Percentiles rank a stretch among this genome's conserved stretches.
These are phyloP conservation scores for Lumnitzera littorea DNA, from an alignment of 345 rosid genomes.

Conservation along the genomic window DNA sequence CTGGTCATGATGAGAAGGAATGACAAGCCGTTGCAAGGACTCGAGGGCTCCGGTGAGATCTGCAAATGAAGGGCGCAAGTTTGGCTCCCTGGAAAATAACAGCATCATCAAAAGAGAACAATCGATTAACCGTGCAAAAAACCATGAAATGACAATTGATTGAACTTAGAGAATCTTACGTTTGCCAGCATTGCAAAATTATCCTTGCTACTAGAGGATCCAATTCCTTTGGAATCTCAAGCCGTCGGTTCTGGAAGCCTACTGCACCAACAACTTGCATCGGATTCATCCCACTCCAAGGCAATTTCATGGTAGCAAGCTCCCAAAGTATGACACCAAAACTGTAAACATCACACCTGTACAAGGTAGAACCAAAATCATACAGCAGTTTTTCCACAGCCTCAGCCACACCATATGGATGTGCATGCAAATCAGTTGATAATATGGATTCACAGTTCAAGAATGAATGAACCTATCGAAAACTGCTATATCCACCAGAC, in stretches of 20 bases:
- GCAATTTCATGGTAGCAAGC: constrained; percentile 85
- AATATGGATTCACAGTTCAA: too few relatives aligned
- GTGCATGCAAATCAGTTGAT: too few relatives aligned
- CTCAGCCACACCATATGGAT: too few relatives aligned
- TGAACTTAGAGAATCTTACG: constrained; percentile 35
- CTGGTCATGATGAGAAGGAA: constrained; percentile 48
- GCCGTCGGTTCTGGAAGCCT: constrained; percentile 96
- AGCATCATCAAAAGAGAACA: neutral
- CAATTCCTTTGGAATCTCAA: constrained; percentile 87
- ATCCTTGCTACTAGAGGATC: constrained; percentile 87
- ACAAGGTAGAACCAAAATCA: constrained; percentile 10
- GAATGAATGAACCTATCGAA: too few relatives aligned
- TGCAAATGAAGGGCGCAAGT: constrained; percentile 80
- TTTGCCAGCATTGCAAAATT: constrained; percentile 94
- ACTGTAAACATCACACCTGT: constrained; percentile 96
- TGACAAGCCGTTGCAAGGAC: constrained; percentile 72
- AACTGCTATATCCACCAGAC: too few relatives aligned
- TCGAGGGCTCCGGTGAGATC: constrained; percentile 64
- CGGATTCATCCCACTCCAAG: constrained; percentile 99
- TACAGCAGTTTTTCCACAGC: neutral
- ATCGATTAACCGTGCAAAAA: too few relatives aligned
- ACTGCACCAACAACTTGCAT: constrained; percentile 99
- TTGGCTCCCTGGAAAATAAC: constrained; percentile 63
- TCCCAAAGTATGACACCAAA: constrained; percentile 98
- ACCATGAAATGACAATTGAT: too few relatives aligned